Evolutionary conservation across 208 protist genomes (phyloP), one percentile per base, ranked within the genome.

Genomic region (Acanthamoeba culbertsoni): DNA sequence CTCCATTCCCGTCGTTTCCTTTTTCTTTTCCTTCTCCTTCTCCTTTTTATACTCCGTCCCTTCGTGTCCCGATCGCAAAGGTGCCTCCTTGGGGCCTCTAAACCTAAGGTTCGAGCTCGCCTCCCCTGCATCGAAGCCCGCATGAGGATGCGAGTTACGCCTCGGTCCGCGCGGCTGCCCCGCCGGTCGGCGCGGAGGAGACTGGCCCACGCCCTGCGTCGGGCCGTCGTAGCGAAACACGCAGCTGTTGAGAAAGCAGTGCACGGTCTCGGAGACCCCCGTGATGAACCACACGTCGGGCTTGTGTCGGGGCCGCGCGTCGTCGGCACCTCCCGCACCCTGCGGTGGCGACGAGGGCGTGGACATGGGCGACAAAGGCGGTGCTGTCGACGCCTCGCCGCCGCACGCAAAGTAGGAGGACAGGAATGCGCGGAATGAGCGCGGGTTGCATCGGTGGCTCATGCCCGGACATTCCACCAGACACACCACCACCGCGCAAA

Each of bases 171-270:
- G n/a, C n/a, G n/a, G n/a, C n/a, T n/a, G n/a, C n/a, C n/a, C n/a
- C n/a, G n/a, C n/a, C n/a, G n/a, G n/a, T n/a, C n/a, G n/a, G n/a
- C n/a, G n/a, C n/a, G n/a, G 51, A 59, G 51, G 51, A 59, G 23
- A 23, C 51, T 14, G 14, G 16, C 51, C 23, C 16, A n/a, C 23
- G 71, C 42, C 16, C 42, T 82, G 71, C 2, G 71, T 82, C 14
- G 71, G 42, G 10, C 71, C 71, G 1, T 16, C 37, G 42, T 53
- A 82, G 42, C 53, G 45, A 43, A 82, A 82, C 26, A 82, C 42
- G 71, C 71, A 82, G 71, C 43, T 82, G 71, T 82, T 82, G 71
- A 82, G 71, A 43, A 82, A 53, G 43, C 71, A 82, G 42, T 82
- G n/a, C 12, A 82, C 71, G 4, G 71, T 82, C 71, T 82, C 71